A percentile compares a stretch with the other conserved stretches of the same genome.
phyloP scores from a whole-genome alignment of 2,329 filamentous ascomycete species.

The Aspergillus sp. region DNA sequence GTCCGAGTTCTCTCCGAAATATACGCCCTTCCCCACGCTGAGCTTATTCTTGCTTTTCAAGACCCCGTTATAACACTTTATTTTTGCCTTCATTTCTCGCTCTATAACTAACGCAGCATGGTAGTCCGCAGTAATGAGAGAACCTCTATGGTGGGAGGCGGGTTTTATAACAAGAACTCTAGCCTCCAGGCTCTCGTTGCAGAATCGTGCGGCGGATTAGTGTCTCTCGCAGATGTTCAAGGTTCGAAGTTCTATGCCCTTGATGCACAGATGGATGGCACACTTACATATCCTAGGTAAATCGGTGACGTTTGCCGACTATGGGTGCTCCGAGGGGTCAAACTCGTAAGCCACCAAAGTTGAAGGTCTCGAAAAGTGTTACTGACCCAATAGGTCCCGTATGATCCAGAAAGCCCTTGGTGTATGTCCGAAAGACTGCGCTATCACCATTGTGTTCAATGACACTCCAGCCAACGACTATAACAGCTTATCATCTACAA shows the following conservation, averaged over 20 bases:
- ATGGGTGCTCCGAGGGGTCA: conserved; percentile 7
- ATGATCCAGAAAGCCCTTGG: neutral
- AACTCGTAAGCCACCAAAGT: conserved; percentile 1
- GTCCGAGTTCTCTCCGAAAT: neutral
- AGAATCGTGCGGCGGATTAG: conserved; percentile 1
- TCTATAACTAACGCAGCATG: neutral
- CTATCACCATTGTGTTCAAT: conserved; percentile 4
- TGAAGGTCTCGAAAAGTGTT: neutral
- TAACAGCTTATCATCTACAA: conserved; percentile 1
- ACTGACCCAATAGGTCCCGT: neutral
- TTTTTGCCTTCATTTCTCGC: neutral
- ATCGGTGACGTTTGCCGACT: neutral
- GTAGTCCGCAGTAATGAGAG: neutral
- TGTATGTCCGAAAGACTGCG: neutral
- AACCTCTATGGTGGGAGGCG: conserved; percentile 7
- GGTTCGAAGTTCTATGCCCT: neutral
- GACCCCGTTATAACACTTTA: neutral
- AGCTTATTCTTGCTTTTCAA: neutral
- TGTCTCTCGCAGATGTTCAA: neutral
- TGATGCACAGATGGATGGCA: neutral
- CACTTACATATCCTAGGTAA: neutral
- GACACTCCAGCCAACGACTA: conserved; percentile 9
- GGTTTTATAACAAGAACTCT: conserved; percentile 8
- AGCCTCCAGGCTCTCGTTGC: conserved; percentile 5
- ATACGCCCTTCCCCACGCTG: neutral